A percentile compares a stretch with the other conserved stretches of the same genome.
Evolutionary conservation across 2,329 filamentous ascomycete species (phyloP).

Genomic region (Colletotrichum zoysiae): DNA sequence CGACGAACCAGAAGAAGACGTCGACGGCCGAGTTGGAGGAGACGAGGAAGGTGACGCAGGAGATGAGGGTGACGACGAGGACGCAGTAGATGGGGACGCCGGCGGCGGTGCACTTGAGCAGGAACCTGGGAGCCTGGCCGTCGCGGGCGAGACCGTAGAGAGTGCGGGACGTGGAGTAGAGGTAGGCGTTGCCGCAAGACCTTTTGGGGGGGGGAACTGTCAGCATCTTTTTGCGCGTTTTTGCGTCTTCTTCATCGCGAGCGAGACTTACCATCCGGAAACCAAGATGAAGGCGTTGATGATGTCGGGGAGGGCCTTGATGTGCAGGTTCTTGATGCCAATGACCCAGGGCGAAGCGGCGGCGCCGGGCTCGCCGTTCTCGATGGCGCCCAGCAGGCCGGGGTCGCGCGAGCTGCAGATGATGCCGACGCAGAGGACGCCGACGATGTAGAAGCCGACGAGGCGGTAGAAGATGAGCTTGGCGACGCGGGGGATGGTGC

Average conservation of each 20-base stretch:
- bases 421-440: conserved; percentile 70
- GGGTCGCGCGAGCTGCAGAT: conserved; percentile 70
- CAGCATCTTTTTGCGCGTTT: background rate
- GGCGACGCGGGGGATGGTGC: conserved; percentile 75
- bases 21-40: conserved; percentile 52
- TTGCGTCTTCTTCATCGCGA: background rate
- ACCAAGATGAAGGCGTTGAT: conserved; percentile 63
- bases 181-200: conserved; percentile 65
- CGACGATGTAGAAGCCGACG: conserved; percentile 78
- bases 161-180: conserved; percentile 64
- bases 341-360: conserved; percentile 67
- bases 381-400: conserved; percentile 66
- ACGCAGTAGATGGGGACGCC: conserved; percentile 60
- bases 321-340: conserved; percentile 67
- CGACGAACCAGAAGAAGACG: conserved; percentile 60
- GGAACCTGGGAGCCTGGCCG: conserved; percentile 60
- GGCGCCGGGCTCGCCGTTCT: conserved; percentile 59
- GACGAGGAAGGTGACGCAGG: conserved; percentile 54
- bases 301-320: conserved; percentile 66
- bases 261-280: conserved; percentile 42
- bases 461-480: conserved; percentile 81
- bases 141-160: conserved; percentile 64
- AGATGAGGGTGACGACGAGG: conserved; percentile 49
- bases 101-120: conserved; percentile 54
- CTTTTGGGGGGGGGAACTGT: background rate